Evolutionary conservation across 108 stramenopile species (phyloP).

Genomic region (Nitzschia sp.): DNA sequence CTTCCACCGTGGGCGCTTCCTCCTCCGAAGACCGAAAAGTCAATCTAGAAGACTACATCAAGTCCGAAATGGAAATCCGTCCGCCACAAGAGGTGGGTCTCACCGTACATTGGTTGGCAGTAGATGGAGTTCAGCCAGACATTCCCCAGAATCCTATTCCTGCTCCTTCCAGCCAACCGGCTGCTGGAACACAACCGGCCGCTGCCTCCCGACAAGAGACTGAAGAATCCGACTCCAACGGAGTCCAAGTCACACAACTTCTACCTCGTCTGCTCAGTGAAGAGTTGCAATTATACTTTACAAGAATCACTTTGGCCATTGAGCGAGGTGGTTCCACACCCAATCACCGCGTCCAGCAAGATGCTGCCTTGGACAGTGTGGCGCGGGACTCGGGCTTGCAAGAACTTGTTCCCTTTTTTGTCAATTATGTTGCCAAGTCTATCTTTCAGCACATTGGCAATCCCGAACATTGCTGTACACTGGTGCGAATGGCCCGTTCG

Average conservation of each 20-base stretch:
- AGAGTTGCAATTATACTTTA: constrained; percentile 79
- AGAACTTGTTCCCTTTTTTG: constrained; percentile 81
- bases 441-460: constrained; percentile 58
- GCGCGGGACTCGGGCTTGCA: constrained; percentile 66
- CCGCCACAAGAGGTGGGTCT: constrained; percentile 78
- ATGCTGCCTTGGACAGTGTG: constrained; percentile 41
- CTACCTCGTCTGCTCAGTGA: constrained; percentile 78
- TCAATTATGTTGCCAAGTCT: constrained; percentile 60
- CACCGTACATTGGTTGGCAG: constrained; percentile 81
- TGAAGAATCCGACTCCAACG: neutral
- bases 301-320: constrained; percentile 60
- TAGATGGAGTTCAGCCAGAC: constrained; percentile 68
- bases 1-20: constrained; percentile 37
- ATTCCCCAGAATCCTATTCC: constrained; percentile 64
- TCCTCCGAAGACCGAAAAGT: constrained; percentile 38
- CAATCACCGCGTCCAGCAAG: constrained; percentile 39
- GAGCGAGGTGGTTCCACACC: constrained; percentile 48
- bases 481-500: constrained; percentile 63
- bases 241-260: constrained; percentile 62
- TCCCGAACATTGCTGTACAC: constrained; percentile 59
- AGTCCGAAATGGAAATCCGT: constrained; percentile 44
- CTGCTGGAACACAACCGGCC: constrained; percentile 15
- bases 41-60: constrained; percentile 68
- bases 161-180: constrained; percentile 7
- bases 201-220: constrained; percentile 1